Percentiles rank a stretch among this genome's conserved stretches.
phyloP scores from a whole-genome alignment of 331 rosid genomes.

The Arachis monticola region DNA sequence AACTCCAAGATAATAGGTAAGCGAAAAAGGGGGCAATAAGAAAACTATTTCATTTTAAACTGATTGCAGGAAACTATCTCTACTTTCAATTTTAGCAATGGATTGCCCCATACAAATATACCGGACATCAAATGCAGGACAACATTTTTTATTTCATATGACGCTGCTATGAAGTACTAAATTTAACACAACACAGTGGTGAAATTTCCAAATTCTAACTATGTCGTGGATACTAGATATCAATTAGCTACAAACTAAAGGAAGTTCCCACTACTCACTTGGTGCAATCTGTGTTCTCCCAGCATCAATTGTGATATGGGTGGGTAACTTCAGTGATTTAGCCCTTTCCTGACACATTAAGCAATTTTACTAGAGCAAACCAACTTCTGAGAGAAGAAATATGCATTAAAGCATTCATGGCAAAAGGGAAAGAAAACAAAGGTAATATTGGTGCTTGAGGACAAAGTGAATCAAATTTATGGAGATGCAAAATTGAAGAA shows the following conservation, averaged over 20 bases:
- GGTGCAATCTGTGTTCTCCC: slow-evolving; percentile 99
- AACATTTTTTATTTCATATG: background rate
- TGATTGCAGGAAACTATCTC: slow-evolving; percentile 4
- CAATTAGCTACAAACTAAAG: background rate
- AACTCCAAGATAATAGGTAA: background rate
- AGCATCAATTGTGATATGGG: slow-evolving; percentile 93
- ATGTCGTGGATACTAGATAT: background rate
- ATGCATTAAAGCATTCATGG: background rate
- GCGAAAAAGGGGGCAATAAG: background rate
- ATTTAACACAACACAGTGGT: background rate
- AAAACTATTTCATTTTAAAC: slow-evolving; percentile 23
- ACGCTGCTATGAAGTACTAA: background rate
- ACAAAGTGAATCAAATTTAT: background rate
- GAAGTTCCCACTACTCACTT: slow-evolving; percentile 58
- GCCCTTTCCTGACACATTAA: slow-evolving; percentile 71
- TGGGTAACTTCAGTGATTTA: slow-evolving; percentile 77
- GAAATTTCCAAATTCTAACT: background rate
- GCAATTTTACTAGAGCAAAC: slow-evolving; percentile 4
- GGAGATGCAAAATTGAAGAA: slow-evolving; percentile 7
- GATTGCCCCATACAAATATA: background rate
- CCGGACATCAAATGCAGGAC: background rate
- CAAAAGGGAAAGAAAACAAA: background rate
- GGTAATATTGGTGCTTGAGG: background rate
- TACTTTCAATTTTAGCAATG: slow-evolving; percentile 1
- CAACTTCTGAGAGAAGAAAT: slow-evolving; percentile 1